Base-by-base conservation (phyloP, 331 rosid genomes). In the Phaseolus coccineus region DNA sequence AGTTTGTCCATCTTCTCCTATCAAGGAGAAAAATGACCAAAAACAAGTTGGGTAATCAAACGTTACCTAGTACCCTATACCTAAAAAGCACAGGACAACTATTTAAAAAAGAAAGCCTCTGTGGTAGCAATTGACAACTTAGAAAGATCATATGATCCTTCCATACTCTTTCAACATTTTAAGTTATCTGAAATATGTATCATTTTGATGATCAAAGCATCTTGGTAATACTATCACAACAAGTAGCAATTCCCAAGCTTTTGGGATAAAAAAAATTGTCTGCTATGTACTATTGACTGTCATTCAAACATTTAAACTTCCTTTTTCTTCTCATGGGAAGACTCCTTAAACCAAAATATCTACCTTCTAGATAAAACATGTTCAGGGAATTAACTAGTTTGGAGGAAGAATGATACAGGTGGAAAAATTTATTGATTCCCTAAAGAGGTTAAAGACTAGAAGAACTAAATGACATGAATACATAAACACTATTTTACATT, bases 261-360 rank as follows among this genome's bases (percentile, higher is more conserved):
- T 35, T 76, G 62, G 37, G 33, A 19, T 19, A 33, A 16, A 13
- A 62, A 22, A 76, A n/a, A 33, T 61, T 19, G 51, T 50, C 47
- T 47, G 62, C 47, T 46, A 56, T 56, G 8, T 58, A 46, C 13
- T 4, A 61, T 15, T 52, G 7, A 75, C 33, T 6, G 19, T 6
- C 22, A 61, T 46, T 74, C 62, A 15, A 75, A 75, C 3, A 47
- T 48, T 44, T 15, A 1, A 58, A 48, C 33, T 59, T 71, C 25
- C 25, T 79, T 46, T 46, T 22, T 33, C 63, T 35, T 27, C 31
- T 79, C 11, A 35, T 0, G 35, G 24, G 56, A 80, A 61, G 77
- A 71, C 31, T 19, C 78, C 24, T 50, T 16, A 24, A 40, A 24
- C 66, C 46, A 61, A 79, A 58, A 46, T 46, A 12, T 10, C 3